A percentile compares a stretch with the other conserved stretches of the same genome.
phyloP scores from a whole-genome alignment of 2,329 filamentous ascomycete genomes.

The Tolypocladium tropicale region DNA sequence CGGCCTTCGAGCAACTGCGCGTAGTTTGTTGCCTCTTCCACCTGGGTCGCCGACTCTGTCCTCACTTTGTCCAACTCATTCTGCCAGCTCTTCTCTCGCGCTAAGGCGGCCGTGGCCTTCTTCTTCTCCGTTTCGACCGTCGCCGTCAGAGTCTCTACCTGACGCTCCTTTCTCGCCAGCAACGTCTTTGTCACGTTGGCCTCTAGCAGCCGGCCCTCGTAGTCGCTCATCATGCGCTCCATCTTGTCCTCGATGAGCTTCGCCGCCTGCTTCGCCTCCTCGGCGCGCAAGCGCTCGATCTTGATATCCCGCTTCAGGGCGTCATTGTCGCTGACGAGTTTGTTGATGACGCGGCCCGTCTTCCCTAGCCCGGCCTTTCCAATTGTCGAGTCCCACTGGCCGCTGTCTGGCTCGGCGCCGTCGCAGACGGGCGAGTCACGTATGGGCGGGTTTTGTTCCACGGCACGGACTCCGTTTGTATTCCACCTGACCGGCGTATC shows the following conservation, averaged over 20 bases:
- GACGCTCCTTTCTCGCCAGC: slow-evolving; percentile 62
- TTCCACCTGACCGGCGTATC: slow-evolving; percentile 22
- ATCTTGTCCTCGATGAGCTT: slow-evolving; percentile 62
- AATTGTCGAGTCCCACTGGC: slow-evolving; percentile 54
- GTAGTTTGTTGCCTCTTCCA: slow-evolving; percentile 55
- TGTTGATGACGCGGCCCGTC: slow-evolving; percentile 70
- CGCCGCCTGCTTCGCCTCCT: slow-evolving; percentile 60
- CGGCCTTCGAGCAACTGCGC: slow-evolving; percentile 60
- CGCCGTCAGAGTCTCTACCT: slow-evolving; percentile 57
- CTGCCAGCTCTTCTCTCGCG: slow-evolving; percentile 51
- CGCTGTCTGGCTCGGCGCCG: slow-evolving; percentile 21
- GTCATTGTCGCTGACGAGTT: slow-evolving; percentile 72
- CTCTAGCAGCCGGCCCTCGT: slow-evolving; percentile 59
- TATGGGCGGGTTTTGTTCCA: slow-evolving; percentile 15
- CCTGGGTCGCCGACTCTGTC: slow-evolving; percentile 48
- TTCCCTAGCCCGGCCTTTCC: slow-evolving; percentile 63
- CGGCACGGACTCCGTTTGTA: slow-evolving; percentile 17
- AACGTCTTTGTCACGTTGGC: slow-evolving; percentile 62
- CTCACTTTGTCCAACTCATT: slow-evolving; percentile 53
- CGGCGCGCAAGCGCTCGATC: slow-evolving; percentile 52
- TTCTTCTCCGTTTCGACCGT: slow-evolving; percentile 55
- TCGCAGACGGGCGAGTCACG: slow-evolving; percentile 18
- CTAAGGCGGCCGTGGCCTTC: slow-evolving; percentile 47
- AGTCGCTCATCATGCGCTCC: slow-evolving; percentile 56
- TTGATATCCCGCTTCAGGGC: slow-evolving; percentile 63